phyloP scores from a whole-genome alignment of 345 rosid genomes.

The rapeseed (Brassica napus) region DNA sequence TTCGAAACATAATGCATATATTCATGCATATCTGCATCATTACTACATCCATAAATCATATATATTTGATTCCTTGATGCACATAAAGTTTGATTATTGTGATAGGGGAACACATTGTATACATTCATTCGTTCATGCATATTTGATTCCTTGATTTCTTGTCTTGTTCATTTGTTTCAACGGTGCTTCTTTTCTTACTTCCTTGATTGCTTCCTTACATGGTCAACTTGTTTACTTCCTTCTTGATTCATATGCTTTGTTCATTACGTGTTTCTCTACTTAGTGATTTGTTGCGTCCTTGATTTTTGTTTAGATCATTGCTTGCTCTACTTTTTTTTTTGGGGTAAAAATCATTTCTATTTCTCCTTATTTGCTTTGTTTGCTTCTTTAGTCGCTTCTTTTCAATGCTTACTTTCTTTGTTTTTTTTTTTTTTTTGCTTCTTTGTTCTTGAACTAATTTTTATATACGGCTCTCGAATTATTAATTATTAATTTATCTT shows the following conservation, averaged over 20 bases:
- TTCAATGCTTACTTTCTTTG: neutral
- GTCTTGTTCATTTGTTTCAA: neutral
- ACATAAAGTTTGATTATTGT: neutral
- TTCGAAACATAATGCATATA: neutral
- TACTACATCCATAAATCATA: neutral
- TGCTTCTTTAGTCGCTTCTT: too few species aligned
- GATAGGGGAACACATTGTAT: neutral
- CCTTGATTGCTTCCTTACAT: too few species aligned
- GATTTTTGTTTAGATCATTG: too few species aligned
- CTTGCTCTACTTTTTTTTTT: too few species aligned
- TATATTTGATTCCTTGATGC: neutral
- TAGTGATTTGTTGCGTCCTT: too few species aligned
- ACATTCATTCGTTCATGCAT: neutral
- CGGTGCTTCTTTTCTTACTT: neutral
- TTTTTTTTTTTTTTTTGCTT: neutral
- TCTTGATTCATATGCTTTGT: neutral
- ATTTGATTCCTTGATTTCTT: neutral
- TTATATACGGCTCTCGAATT: neutral
- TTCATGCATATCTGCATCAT: neutral
- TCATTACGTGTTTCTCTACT: too few species aligned
- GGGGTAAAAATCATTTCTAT: too few species aligned
- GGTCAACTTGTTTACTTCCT: neutral
- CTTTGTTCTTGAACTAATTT: neutral
- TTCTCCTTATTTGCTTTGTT: too few species aligned
- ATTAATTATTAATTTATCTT: neutral